Evolutionary conservation across 2,329 filamentous ascomycete genomes (phyloP).

Genomic region (Aspergillus floridensis): DNA sequence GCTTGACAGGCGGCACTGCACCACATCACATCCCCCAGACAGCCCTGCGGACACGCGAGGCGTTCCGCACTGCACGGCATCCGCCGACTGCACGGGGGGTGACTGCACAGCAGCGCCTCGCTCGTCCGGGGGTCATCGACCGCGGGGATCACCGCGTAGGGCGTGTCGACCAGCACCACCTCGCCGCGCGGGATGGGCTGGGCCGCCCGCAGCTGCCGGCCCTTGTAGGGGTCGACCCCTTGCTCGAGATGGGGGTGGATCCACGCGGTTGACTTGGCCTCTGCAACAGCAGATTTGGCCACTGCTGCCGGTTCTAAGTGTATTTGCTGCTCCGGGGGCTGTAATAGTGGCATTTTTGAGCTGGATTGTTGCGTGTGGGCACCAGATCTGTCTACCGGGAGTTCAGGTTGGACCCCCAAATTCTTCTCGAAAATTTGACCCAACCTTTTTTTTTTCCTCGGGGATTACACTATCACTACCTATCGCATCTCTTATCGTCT

Average conservation of each 20-base stretch:
- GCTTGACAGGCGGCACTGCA: constrained; percentile 24
- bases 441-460: background rate
- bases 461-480: background rate
- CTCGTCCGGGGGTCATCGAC: constrained; percentile 26
- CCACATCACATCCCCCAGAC: constrained; percentile 29
- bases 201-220: constrained; percentile 31
- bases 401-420: too few relatives aligned
- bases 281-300: background rate
- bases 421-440: background rate
- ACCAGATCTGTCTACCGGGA: background rate
- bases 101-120: constrained; percentile 30
- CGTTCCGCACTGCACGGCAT: constrained; percentile 7
- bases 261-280: constrained; percentile 12
- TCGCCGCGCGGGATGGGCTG: constrained; percentile 24
- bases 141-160: constrained; percentile 33
- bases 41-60: constrained; percentile 22
- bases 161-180: constrained; percentile 28
- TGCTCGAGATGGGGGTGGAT: constrained; percentile 30
- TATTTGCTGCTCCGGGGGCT: background rate
- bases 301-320: constrained; percentile 2
- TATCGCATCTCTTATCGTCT: background rate
- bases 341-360: background rate
- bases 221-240: constrained; percentile 28
- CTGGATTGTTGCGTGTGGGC: background rate
- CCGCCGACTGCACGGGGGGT: constrained; percentile 27